phyloP scores from a whole-genome alignment of 2,329 filamentous ascomycete species.

The Exophiala phaeomuriformis region DNA sequence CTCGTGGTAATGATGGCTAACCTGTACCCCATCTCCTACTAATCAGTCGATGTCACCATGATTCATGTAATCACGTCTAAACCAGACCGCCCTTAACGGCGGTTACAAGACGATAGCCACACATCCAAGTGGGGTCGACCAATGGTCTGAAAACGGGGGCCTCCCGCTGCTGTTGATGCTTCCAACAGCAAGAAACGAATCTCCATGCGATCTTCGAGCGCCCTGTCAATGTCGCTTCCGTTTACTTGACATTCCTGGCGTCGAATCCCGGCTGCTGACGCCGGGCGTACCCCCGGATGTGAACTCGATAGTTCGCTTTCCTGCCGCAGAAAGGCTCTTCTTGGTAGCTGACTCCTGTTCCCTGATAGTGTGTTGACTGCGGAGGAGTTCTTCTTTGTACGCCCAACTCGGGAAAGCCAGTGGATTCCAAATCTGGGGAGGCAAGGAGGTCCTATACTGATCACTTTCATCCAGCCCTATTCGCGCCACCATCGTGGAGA shows the following conservation, averaged over 20 bases:
- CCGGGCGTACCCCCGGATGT: slow-evolving; percentile 15
- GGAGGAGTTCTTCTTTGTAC: slow-evolving; percentile 43
- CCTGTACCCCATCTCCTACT: too few species aligned
- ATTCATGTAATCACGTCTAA: too few species aligned
- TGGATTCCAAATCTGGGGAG: slow-evolving; percentile 37
- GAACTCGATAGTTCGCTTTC: slow-evolving; percentile 27
- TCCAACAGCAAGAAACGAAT: background rate
- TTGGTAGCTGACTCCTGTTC: slow-evolving; percentile 19
- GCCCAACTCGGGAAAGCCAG: slow-evolving; percentile 37
- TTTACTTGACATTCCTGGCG: slow-evolving; percentile 17
- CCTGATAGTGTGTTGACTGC: slow-evolving; percentile 35
- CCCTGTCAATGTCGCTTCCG: slow-evolving; percentile 19
- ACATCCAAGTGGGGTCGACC: too few species aligned
- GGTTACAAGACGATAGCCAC: too few species aligned
- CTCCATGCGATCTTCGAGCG: background rate
- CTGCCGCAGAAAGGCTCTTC: slow-evolving; percentile 23
- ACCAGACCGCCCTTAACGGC: too few species aligned
- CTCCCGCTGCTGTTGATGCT: background rate
- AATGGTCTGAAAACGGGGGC: too few species aligned
- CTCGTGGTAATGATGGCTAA: too few species aligned
- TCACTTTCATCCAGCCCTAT: slow-evolving; percentile 47
- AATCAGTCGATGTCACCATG: too few species aligned
- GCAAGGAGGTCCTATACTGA: slow-evolving; percentile 48
- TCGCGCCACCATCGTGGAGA: slow-evolving; percentile 52
- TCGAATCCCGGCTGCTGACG: slow-evolving; percentile 16